A percentile compares a stretch with the other conserved stretches of the same genome.
These are phyloP conservation scores for Amphichorda felina DNA, from an alignment of 2,329 filamentous ascomycete genomes.

Conservation along the genomic window DNA sequence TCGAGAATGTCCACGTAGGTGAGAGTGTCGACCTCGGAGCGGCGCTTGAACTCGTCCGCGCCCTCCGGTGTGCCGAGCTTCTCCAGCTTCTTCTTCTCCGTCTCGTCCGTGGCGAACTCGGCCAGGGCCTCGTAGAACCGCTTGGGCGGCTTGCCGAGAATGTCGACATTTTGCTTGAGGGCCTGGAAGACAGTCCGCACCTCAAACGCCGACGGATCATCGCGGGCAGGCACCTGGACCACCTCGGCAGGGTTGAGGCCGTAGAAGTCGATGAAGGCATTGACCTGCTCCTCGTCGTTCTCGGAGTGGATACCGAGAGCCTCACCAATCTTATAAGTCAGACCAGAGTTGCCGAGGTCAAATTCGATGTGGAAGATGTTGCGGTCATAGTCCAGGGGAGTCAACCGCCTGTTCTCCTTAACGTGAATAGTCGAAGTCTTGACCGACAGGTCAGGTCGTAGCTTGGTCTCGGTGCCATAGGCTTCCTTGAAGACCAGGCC, in stretches of 20 bases:
- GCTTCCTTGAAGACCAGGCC: constrained; percentile 90
- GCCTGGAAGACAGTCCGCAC: constrained; percentile 90
- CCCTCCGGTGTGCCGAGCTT: constrained; percentile 69
- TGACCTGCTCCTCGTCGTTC: constrained; percentile 70
- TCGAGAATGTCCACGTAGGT: constrained; percentile 85
- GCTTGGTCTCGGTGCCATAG: constrained; percentile 58
- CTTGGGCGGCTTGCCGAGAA: constrained; percentile 94
- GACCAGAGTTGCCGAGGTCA: constrained; percentile 78
- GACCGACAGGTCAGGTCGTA: constrained; percentile 76
- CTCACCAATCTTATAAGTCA: constrained; percentile 95
- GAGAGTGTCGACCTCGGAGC: constrained; percentile 79
- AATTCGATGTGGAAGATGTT: constrained; percentile 99
- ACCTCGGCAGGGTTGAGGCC: constrained; percentile 71
- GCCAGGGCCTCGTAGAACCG: constrained; percentile 91
- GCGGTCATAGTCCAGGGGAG: constrained; percentile 78
- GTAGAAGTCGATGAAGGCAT: constrained; percentile 83
- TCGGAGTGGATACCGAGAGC: constrained; percentile 93
- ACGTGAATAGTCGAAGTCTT: constrained; percentile 84
- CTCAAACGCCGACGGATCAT: constrained; percentile 63
- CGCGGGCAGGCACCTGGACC: constrained; percentile 83
- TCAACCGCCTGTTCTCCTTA: constrained; percentile 91
- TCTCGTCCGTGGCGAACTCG: constrained; percentile 72
- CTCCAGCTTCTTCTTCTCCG: constrained; percentile 70
- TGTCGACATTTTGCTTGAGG: constrained; percentile 84
- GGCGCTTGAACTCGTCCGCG: constrained; percentile 82